These are phyloP conservation scores for Populus davidiana DNA, from an alignment of 345 rosid species.

Conservation along the genomic window DNA sequence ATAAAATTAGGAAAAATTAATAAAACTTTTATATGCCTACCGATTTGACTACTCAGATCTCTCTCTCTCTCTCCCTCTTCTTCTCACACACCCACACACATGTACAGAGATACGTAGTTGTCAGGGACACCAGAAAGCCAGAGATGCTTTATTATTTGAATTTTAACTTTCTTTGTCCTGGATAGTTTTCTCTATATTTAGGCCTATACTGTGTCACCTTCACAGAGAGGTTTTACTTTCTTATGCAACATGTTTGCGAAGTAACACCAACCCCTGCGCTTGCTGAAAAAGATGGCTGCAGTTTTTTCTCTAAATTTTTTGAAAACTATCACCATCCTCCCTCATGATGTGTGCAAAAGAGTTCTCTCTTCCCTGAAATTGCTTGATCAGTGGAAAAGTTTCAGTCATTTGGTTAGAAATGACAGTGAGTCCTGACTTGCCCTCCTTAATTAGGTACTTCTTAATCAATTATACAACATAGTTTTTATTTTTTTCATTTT, in stretches of 20 bases:
- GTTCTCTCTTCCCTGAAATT: conserved; percentile 14
- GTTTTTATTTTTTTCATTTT: background rate
- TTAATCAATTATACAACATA: background rate
- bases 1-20: background rate
- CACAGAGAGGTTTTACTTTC: conserved; percentile 8
- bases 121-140: conserved; percentile 47
- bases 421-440: background rate
- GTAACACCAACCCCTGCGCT: background rate
- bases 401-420: conserved; percentile 4
- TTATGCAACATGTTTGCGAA: background rate
- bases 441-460: background rate
- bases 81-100: background rate
- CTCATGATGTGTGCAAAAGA: conserved; percentile 16
- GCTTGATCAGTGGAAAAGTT: conserved; percentile 22
- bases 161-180: conserved; percentile 25
- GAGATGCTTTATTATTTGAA: conserved; percentile 33
- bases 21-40: background rate
- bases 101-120: conserved; percentile 41
- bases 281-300: conserved; percentile 34
- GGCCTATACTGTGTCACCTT: background rate
- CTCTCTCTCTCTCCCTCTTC: conserved; percentile 9
- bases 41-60: conserved; percentile 44
- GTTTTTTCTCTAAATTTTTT: conserved; percentile 20
- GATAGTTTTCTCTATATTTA: conserved; percentile 11
- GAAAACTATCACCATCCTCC: conserved; percentile 33